Conservation (phyloP, 352 stramenopile genomes). For the Phytophthora colocasiae region DNA sequence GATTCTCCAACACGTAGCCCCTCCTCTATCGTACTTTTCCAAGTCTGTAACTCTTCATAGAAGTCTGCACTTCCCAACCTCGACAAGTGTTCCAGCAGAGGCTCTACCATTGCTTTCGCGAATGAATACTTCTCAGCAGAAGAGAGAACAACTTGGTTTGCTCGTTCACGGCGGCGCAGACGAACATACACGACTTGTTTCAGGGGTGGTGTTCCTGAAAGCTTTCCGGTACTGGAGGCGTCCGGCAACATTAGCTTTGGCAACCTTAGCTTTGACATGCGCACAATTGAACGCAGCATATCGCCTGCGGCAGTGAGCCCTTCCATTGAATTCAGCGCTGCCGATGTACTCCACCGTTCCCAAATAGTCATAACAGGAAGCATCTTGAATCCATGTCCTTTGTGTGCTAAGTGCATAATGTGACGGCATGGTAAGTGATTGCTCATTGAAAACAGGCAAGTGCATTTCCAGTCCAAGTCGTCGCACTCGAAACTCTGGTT, state of each 20-base stretch:
- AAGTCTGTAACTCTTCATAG: too few relatives aligned
- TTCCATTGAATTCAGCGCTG: background rate
- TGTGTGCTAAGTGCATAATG: constrained; percentile 8
- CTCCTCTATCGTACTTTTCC: too few relatives aligned
- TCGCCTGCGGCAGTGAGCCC: background rate
- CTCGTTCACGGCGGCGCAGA: constrained; percentile 11
- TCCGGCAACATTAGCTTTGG: background rate
- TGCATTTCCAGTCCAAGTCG: constrained; percentile 3
- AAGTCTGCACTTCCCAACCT: too few relatives aligned
- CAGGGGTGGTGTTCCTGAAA: background rate
- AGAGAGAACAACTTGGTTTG: constrained; percentile 14
- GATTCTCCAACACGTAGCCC: too few relatives aligned
- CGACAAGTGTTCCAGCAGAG: constrained; percentile 15
- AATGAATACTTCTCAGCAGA: constrained; percentile 15
- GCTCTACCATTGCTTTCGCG: constrained; percentile 15
- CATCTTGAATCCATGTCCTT: background rate
- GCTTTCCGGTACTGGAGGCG: background rate
- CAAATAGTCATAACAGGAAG: background rate
- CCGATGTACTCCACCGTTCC: background rate
- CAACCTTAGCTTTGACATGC: background rate
- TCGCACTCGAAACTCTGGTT: background rate
- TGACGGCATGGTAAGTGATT: constrained; percentile 16
- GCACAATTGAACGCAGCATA: background rate
- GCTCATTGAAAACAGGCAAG: background rate
- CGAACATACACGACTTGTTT: constrained; percentile 18